These are phyloP conservation scores for Tulasnella sp. DNA, from an alignment of 768 basidiomycete genomes.

Conservation along the genomic window DNA sequence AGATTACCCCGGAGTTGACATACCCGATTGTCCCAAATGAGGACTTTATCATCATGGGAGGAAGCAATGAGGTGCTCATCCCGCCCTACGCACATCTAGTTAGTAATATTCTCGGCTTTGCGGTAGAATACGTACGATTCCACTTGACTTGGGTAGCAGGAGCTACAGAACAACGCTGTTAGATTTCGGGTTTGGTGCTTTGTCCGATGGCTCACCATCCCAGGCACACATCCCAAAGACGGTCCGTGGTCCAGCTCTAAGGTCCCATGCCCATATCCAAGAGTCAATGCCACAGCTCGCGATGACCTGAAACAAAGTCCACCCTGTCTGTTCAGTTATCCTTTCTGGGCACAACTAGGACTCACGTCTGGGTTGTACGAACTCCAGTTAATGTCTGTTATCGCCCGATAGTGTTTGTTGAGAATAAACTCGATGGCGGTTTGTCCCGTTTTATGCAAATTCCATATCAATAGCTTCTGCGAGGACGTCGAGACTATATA, in stretches of 20 bases:
- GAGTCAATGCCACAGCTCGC: slow-evolving; percentile 91
- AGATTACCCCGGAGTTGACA: slow-evolving; percentile 37
- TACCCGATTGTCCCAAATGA: slow-evolving; percentile 94
- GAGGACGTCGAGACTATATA: slow-evolving; percentile 86
- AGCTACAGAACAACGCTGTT: slow-evolving; percentile 41
- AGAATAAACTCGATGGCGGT: slow-evolving; percentile 81
- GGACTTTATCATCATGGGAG: slow-evolving; percentile 77
- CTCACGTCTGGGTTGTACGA: slow-evolving; percentile 65
- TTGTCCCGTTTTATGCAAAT: slow-evolving; percentile 67
- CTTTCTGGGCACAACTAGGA: background rate
- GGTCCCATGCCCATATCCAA: slow-evolving; percentile 93
- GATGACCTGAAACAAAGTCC: slow-evolving; percentile 43
- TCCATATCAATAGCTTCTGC: slow-evolving; percentile 93
- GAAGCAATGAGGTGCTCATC: slow-evolving; percentile 85
- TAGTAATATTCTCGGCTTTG: background rate
- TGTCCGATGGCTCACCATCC: slow-evolving; percentile 42
- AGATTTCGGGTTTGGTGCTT: background rate
- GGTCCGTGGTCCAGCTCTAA: slow-evolving; percentile 54
- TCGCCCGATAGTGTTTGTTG: slow-evolving; percentile 86
- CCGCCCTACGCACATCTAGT: slow-evolving; percentile 35
- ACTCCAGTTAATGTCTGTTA: slow-evolving; percentile 99
- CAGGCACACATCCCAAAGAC: slow-evolving; percentile 54
- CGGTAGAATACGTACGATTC: slow-evolving; percentile 51
- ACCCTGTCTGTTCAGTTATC: background rate
- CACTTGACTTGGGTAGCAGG: slow-evolving; percentile 96